These are phyloP conservation scores for Lasiodiplodia gonubiensis DNA, from an alignment of 2,329 filamentous ascomycete species.

Conservation along the genomic window DNA sequence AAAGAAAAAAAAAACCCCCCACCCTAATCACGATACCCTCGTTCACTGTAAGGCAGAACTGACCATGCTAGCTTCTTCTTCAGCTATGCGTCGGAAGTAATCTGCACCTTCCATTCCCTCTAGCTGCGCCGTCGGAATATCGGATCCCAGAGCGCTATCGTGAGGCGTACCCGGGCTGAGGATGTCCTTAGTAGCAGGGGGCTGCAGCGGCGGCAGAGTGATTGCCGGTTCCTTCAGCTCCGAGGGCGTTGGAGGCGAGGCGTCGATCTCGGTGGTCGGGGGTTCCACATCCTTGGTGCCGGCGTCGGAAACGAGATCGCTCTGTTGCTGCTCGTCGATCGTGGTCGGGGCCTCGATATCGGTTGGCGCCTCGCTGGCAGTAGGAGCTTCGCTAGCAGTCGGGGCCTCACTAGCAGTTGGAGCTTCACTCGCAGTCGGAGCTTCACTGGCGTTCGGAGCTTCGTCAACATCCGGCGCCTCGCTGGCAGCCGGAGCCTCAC, in stretches of 20 bases:
- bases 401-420: neutral
- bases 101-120: slow-evolving; percentile 38
- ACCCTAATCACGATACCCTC: neutral
- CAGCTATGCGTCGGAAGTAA: slow-evolving; percentile 44
- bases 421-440: neutral
- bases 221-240: slow-evolving; percentile 37
- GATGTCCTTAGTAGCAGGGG: slow-evolving; percentile 14
- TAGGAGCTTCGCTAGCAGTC: neutral
- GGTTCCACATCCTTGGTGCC: slow-evolving; percentile 23
- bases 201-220: slow-evolving; percentile 33
- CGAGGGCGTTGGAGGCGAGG: neutral
- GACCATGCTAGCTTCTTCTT: slow-evolving; percentile 39
- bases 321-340: neutral
- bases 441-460: neutral
- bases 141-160: slow-evolving; percentile 47
- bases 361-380: neutral
- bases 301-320: neutral
- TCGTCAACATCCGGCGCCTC: neutral
- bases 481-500: neutral
- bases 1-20: neutral
- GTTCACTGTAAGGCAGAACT: slow-evolving; percentile 9
- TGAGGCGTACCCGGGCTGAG: slow-evolving; percentile 31
- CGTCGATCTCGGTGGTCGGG: slow-evolving; percentile 19
- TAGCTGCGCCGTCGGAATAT: slow-evolving; percentile 41
- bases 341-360: neutral